Evolutionary conservation across 2,329 filamentous ascomycete species (phyloP).

Genomic region (Lecanoromycetidae sp.): DNA sequence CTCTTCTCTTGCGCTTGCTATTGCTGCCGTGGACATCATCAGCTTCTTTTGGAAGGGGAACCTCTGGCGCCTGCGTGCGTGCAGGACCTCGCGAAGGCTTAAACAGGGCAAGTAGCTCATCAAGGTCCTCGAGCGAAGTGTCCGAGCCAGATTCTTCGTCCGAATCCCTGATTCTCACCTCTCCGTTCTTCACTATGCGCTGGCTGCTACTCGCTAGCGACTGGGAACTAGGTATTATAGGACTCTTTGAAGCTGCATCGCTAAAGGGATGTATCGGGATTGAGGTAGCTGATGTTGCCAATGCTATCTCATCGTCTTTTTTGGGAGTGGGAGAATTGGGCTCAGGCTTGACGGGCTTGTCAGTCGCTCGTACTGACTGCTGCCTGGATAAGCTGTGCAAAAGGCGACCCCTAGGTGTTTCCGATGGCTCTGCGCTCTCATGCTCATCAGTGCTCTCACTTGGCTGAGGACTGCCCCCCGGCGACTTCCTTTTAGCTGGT

Average conservation of each 20-base stretch:
- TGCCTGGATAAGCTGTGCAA: not conserved
- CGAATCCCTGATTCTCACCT: constrained; percentile 49
- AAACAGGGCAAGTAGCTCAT: constrained; percentile 36
- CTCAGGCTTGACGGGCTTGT: not conserved
- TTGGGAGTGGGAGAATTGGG: not conserved
- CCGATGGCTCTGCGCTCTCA: not conserved
- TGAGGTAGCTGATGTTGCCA: no score
- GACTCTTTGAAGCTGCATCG: not conserved
- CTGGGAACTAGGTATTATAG: constrained; percentile 1
- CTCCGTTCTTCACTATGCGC: constrained; percentile 45
- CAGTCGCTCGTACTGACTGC: not conserved
- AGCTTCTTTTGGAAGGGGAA: constrained; percentile 7
- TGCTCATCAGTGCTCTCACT: not conserved
- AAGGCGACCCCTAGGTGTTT: no score
- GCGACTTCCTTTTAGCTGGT: constrained; percentile 14
- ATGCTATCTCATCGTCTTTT: not conserved
- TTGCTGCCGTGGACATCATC: not conserved
- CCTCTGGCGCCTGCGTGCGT: not conserved
- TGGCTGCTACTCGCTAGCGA: constrained; percentile 27
- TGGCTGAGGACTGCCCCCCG: constrained; percentile 15
- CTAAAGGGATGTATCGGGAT: not conserved
- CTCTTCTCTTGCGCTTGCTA: constrained; percentile 11
- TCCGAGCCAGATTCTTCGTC: constrained; percentile 57
- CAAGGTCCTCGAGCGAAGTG: constrained; percentile 42
- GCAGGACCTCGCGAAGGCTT: not conserved